A percentile compares a stretch with the other conserved stretches of the same genome.
Evolutionary conservation across 163 green algal species (phyloP).

Genomic region (Prototheca wickerhamii): DNA sequence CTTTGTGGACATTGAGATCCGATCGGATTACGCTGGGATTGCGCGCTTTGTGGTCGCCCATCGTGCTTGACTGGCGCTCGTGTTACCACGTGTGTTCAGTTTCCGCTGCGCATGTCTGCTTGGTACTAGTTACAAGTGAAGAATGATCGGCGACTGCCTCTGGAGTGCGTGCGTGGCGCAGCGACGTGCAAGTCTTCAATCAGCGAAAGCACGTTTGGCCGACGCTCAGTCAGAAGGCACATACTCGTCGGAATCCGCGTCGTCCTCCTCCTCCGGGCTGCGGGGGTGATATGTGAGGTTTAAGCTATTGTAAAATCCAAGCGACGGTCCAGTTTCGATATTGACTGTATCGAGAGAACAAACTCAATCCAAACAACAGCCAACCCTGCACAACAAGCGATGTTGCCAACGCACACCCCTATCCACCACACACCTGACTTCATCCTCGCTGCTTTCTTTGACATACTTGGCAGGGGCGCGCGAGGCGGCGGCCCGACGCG

Average conservation of each 20-base stretch:
- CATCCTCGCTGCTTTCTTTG: neutral
- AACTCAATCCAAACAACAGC: too few relatives aligned
- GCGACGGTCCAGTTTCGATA: too few relatives aligned
- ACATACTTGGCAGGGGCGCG: neutral
- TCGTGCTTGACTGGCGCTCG: too few relatives aligned
- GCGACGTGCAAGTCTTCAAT: neutral
- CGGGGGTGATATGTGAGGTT: neutral
- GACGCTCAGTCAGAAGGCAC: slow-evolving; percentile 14
- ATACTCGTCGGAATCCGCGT: slow-evolving; percentile 24
- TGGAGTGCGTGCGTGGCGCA: too few relatives aligned
- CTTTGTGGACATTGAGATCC: neutral
- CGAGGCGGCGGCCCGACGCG: neutral
- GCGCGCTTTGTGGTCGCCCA: neutral
- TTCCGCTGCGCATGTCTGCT: too few relatives aligned
- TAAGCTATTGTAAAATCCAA: neutral
- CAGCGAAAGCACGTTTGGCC: neutral
- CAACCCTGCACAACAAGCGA: neutral
- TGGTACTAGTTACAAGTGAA: too few relatives aligned
- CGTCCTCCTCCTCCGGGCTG: slow-evolving; percentile 2
- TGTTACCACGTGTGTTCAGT: too few relatives aligned
- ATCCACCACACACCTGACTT: slow-evolving; percentile 1
- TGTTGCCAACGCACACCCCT: neutral
- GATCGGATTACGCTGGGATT: neutral
- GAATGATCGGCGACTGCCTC: too few relatives aligned
- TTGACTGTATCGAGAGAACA: too few relatives aligned